Evolutionary conservation across 192 early-diverging fungal species (phyloP).

Genomic region (Entomortierella beljakovae): DNA sequence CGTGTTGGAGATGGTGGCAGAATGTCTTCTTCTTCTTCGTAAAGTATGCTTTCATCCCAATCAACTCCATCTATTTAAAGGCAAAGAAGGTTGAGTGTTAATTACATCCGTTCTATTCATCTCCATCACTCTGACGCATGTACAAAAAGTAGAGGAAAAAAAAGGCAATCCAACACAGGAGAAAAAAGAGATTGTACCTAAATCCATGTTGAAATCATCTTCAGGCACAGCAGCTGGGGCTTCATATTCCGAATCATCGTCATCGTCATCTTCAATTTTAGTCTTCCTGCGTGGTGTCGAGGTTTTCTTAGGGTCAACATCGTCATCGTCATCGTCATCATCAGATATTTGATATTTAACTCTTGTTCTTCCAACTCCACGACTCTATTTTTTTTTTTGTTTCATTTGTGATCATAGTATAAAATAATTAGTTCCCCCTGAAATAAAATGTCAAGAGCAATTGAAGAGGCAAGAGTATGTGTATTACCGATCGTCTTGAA

Average conservation of each 20-base stretch:
- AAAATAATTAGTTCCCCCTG: not conserved
- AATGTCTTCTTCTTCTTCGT: constrained; percentile 31
- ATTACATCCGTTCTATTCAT: no score
- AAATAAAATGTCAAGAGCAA: not conserved
- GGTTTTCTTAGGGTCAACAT: not conserved
- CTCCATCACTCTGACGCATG: not conserved
- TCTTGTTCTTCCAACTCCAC: constrained; percentile 25
- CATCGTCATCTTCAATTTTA: constrained; percentile 12
- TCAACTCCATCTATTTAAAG: constrained; percentile 17
- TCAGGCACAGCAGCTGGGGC: constrained; percentile 26
- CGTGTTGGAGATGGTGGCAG: constrained; percentile 20
- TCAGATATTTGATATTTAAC: constrained; percentile 38
- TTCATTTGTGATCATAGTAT: not conserved
- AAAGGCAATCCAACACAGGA: not conserved
- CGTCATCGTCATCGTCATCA: constrained; percentile 19
- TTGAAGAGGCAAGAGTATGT: not conserved
- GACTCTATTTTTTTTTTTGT: constrained; percentile 25
- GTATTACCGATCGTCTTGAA: constrained; percentile 31
- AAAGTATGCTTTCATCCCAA: not conserved
- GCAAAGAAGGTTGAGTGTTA: not conserved
- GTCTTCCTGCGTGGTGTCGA: constrained; percentile 20
- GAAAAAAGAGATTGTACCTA: constrained; percentile 15
- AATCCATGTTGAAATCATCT: constrained; percentile 52
- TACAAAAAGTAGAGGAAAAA: no score
- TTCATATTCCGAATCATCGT: constrained; percentile 48